Evolutionary conservation across 768 basidiomycete species (phyloP).

Genomic region (Tylopilus subfusipes): DNA sequence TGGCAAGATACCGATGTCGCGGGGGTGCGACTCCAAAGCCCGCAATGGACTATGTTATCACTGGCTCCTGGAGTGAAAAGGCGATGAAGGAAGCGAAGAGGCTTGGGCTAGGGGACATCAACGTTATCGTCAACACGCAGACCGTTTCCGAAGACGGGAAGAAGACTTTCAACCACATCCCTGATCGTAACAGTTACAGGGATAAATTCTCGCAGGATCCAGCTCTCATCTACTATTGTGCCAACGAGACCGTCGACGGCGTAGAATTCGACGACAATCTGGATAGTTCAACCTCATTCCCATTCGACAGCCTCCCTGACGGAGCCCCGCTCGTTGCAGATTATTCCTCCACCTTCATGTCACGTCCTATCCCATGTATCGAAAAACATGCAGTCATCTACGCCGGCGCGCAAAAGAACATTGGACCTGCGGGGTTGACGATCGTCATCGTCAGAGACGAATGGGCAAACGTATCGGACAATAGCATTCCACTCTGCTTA

Average conservation of each 20-base stretch:
- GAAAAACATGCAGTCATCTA: slow-evolving; percentile 92
- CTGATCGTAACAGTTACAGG: slow-evolving; percentile 64
- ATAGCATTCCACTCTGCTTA: slow-evolving; percentile 76
- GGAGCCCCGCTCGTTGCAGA: slow-evolving; percentile 84
- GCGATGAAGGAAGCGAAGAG: slow-evolving; percentile 80
- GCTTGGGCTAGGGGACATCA: slow-evolving; percentile 55
- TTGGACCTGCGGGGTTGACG: slow-evolving; percentile 91
- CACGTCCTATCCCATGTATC: slow-evolving; percentile 82
- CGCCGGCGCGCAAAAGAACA: slow-evolving; percentile 97
- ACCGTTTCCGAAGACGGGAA: slow-evolving; percentile 54
- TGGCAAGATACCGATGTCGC: slow-evolving; percentile 78
- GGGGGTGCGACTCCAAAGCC: slow-evolving; percentile 56
- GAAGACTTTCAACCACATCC: slow-evolving; percentile 75
- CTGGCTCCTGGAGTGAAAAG: slow-evolving; percentile 89
- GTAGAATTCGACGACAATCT: slow-evolving; percentile 74
- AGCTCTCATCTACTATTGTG: slow-evolving; percentile 96
- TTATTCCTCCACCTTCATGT: slow-evolving; percentile 97
- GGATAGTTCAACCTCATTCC: slow-evolving; percentile 65
- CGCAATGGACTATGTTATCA: slow-evolving; percentile 83
- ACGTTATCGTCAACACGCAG: slow-evolving; percentile 71
- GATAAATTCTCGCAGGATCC: slow-evolving; percentile 68
- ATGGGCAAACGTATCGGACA: slow-evolving; percentile 63
- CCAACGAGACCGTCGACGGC: slow-evolving; percentile 98
- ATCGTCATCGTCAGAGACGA: slow-evolving; percentile 94
- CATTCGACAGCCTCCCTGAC: slow-evolving; percentile 68